Conservation (phyloP, 208 protist species). For the Leishmania amazonensis region DNA sequence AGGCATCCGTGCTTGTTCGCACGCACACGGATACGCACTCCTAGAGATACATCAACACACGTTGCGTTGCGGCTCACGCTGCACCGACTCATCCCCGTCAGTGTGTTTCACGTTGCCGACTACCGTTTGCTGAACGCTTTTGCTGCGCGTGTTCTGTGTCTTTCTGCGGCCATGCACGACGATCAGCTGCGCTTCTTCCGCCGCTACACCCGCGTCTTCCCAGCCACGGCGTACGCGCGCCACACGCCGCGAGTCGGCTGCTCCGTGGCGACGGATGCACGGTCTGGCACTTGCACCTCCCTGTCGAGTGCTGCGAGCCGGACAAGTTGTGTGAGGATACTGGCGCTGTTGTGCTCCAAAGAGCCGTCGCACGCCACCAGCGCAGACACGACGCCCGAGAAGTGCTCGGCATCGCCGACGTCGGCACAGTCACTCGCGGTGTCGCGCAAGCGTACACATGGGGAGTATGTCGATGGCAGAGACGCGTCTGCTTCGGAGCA, state of each 20-base stretch:
- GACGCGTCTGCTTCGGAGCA: background rate
- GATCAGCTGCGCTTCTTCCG: constrained; percentile 27
- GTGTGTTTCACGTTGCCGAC: background rate
- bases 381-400: background rate
- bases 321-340: constrained; percentile 28
- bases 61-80: background rate
- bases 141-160: background rate
- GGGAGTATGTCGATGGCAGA: background rate
- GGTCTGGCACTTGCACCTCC: background rate
- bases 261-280: constrained; percentile 15
- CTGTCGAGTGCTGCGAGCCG: background rate
- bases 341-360: constrained; percentile 40
- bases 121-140: background rate
- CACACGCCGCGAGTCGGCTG: constrained; percentile 40
- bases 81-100: background rate
- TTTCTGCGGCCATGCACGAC: constrained; percentile 19
- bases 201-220: constrained; percentile 34
- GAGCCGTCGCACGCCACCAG: background rate
- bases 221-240: constrained; percentile 36
- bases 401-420: background rate
- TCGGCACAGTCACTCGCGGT: background rate
- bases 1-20: background rate
- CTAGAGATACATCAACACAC: background rate
- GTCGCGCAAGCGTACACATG: constrained; percentile 18
- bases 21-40: background rate